phyloP scores from a whole-genome alignment of 2,329 filamentous ascomycete species.

The Hymenoscyphus salicellus region DNA sequence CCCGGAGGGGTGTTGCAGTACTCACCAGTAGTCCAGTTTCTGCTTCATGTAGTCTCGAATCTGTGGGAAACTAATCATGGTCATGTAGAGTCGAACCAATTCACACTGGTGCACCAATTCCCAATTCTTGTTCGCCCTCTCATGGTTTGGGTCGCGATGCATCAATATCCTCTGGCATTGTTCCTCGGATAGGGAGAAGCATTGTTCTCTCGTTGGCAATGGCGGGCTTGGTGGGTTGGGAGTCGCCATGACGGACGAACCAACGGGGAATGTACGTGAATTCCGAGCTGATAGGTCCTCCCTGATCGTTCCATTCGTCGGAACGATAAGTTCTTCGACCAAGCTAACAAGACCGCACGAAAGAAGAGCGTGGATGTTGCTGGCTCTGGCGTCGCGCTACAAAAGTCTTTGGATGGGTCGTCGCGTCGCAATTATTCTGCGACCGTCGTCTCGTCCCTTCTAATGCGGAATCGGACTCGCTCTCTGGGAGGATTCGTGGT shows the following conservation, averaged over 20 bases:
- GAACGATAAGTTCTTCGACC: background rate
- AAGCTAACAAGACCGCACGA: background rate
- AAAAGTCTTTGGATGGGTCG: background rate
- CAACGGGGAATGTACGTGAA: constrained; percentile 3
- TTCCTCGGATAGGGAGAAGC: constrained; percentile 25
- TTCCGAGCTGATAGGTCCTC: constrained; percentile 13
- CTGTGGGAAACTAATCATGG: constrained; percentile 28
- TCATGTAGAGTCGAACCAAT: constrained; percentile 31
- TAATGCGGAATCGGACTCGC: background rate
- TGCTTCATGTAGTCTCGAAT: constrained; percentile 28
- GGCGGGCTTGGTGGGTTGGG: constrained; percentile 11
- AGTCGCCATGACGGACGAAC: constrained; percentile 1
- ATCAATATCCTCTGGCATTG: constrained; percentile 28
- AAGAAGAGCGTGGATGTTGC: background rate
- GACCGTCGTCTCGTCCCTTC: background rate
- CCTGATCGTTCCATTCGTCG: constrained; percentile 15
- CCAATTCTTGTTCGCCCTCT: constrained; percentile 26
- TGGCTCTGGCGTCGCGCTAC: background rate
- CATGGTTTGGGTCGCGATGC: constrained; percentile 23
- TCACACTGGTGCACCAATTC: constrained; percentile 26
- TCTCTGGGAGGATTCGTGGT: constrained; percentile 1
- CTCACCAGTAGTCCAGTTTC: constrained; percentile 29
- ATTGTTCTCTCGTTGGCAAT: constrained; percentile 28
- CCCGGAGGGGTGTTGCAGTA: constrained; percentile 1
- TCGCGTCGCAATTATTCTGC: background rate